Evolutionary conservation across 495 filamentous ascomycete species (phyloP), one percentile per base, ranked within the genome.

Genomic region (Apodospora peruviana): DNA sequence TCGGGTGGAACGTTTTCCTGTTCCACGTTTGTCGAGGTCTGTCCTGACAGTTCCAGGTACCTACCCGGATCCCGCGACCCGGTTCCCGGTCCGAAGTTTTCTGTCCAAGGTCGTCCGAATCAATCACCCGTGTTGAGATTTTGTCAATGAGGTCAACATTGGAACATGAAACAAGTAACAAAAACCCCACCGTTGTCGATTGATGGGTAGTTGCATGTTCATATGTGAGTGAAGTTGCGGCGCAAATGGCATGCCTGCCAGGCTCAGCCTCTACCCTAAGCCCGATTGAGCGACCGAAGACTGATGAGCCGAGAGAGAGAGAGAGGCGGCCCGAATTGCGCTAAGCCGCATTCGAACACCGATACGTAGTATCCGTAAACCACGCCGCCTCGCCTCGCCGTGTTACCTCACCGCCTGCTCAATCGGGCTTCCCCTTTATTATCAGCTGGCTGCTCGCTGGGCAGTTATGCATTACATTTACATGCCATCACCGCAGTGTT

Each of bases 241-340:
- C 36, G 36, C n/a, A n/a, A n/a, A n/a, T n/a, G n/a, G n/a, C n/a
- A n/a, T n/a, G n/a, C n/a, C n/a, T n/a, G n/a, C n/a, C n/a, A n/a
- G n/a, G 25, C 45, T 48, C 45, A 48, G 45, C 45, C 37, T 27
- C 17, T 38, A 43, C 46, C 53, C 62, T 63, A 61, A 53, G 56
- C 62, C 55, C 52, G 36, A 63, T 55, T 3, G 46, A 49, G 62
- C 60, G 57, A 66, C 62, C 62, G 62, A 66, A 47, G 48, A 17
- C 11, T 16, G 43, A 12, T 34, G 9, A 14, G 25, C 23, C 1
- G 24, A 16, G 38, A 38, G 19, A 32, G 40, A 23, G 20, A 25
- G 42, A 21, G 20, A 29, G 40, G 14, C 23, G n/a, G 23, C 40
- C 18, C 16, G 11, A 29, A 9, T 20, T 39, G 46, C 50, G 19